phyloP scores from a whole-genome alignment of 225 moss, liverwort and hornwort genomes.

The Thuidium tamariscinum region DNA sequence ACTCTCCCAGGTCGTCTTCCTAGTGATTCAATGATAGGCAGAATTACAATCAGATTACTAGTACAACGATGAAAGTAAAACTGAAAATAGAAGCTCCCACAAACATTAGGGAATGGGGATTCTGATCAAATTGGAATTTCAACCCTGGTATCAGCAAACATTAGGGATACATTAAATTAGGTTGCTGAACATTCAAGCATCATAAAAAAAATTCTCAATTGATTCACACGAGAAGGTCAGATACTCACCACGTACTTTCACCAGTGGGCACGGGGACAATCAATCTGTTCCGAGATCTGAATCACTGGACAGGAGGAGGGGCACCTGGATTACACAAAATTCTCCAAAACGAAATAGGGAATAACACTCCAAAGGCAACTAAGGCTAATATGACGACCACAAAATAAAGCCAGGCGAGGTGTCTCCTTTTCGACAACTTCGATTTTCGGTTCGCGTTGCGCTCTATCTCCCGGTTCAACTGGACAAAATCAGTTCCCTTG shows the following conservation, averaged over 20 bases:
- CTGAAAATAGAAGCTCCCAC: too few relatives aligned
- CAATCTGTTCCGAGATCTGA: neutral
- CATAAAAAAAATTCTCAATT: neutral
- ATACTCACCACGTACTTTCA: neutral
- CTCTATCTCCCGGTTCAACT: neutral
- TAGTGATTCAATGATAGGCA: neutral
- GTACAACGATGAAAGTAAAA: neutral
- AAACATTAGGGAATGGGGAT: neutral
- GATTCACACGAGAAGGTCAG: neutral
- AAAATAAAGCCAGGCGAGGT: neutral
- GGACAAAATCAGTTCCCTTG: too few relatives aligned
- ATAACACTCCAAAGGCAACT: neutral
- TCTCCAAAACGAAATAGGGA: neutral
- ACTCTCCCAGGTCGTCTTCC: neutral
- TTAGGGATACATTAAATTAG: neutral
- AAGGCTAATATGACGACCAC: neutral
- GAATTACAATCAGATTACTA: neutral
- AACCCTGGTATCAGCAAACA: neutral
- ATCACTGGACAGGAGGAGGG: neutral
- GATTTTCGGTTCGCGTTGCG: rapidly evolving
- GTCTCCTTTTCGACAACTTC: neutral
- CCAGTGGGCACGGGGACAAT: neutral
- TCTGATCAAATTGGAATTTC: neutral
- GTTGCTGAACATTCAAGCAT: neutral
- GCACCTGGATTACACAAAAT: neutral